Evolutionary conservation across 83 land plant species (phyloP), one percentile per base, ranked within the genome.

Genomic region (Diphasiastrum complanatum): DNA sequence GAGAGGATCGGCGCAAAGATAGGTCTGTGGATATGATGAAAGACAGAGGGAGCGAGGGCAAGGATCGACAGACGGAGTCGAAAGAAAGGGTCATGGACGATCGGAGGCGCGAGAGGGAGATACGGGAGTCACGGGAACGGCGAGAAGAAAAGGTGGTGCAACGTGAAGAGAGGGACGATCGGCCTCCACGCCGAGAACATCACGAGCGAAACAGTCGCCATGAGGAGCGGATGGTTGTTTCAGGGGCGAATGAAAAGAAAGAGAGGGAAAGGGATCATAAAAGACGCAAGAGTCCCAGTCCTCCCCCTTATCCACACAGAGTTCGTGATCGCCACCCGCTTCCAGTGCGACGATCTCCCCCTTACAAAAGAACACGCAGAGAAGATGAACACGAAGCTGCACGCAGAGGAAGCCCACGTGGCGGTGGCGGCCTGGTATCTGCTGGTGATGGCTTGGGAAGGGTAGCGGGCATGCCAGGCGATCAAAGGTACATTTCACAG

Each of bases 221-320:
- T 10, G 49, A 67, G 22, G 24, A 57, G 4, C 27, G 28, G 28
- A 59, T 19, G 1, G 68, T 38, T n/a, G n/a, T n/a, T n/a, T n/a
- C n/a, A n/a, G n/a, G n/a, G n/a, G n/a, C n/a, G n/a, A 30, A 59
- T n/a, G 66, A 64, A 29, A 55, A 57, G 2, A 32, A 66, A 16
- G 59, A 69, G 11, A 51, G 73, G 41, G 83, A 76, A 41, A 29
- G 82, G 53, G 86, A 80, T 11, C 66, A 76, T 61, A 75, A 76
- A 68, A 69, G 86, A 27, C 66, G 89, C 66, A 70, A 78, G 26
- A 85, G 87, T 64, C 75, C 75, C 1, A 78, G 80, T 59, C 83
- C 86, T 20, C 86, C 88, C 0, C 79, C 87, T 1, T 51, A 26
- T 25, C 50, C 68, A n/a, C 72, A 78, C 63, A n/a, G 70, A n/a